Base-by-base conservation (phyloP, 495 filamentous ascomycete genomes). In the Copromyces sp. region DNA sequence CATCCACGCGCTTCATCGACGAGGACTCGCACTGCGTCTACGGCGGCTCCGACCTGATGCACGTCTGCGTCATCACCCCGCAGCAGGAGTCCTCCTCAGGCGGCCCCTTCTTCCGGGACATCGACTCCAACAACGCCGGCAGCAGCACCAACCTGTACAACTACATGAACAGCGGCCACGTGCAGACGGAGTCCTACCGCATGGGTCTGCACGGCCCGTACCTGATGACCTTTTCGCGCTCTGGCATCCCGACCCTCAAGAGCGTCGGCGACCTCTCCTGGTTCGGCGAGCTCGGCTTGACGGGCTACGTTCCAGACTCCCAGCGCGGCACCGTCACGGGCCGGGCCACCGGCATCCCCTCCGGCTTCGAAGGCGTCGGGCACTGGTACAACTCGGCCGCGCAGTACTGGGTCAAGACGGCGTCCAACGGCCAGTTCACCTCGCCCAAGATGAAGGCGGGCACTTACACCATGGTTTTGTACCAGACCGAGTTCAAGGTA, bases 191-290 rank as follows among this genome's bases (percentile, higher is more conserved):
- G 73, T 72, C 81, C 6, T 90, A 80, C 80, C 84, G 90, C 38
- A 87, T 84, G 81, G 90, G 90, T 35, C 82, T 91, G n/a, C 89
- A 92, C 78, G 89, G 90, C 9, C 89, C 89, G 0, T 92, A 91
- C 77, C 82, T 87, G 6, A 83, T 90, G 79, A 78, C 83, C 69
- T 91, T 91, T 77, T 87, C 88, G 32, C 84, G 87, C 69, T 87
- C 85, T 39, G 87, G 88, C 6, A 82, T 86, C 2, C 87, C 89
- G 1, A 80, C 80, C 17, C 81, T 84, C 38, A 82, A 80, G 71
- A 81, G 83, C 17, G 68, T 68, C 20, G 88, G 90, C 73, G 88
- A 91, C 73, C 83, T 86, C 3, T 88, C 86, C 1, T 91, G 89
- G 82, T 90, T 90, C 70, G 83, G 82, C 0, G 82, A 86, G 68